Evolutionary conservation across 495 filamentous ascomycete species (phyloP).

Genomic region (Entonaema liquescens): DNA sequence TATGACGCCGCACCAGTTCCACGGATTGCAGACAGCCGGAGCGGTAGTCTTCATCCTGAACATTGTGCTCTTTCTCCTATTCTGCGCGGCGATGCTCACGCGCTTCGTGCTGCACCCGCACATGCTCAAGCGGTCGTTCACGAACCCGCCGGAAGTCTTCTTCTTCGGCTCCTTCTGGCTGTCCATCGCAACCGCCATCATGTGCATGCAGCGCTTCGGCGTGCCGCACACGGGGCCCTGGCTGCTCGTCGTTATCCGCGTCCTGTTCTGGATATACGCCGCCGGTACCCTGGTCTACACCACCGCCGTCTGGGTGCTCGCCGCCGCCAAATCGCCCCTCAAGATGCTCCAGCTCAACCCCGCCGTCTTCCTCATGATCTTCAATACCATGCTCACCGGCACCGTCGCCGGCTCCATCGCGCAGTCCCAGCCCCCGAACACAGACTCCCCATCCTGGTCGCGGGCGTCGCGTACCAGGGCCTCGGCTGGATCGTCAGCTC

Average conservation of each 20-base stretch:
- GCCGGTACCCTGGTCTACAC: conserved; percentile 28
- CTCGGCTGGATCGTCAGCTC: conserved; percentile 50
- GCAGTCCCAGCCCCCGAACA: conserved; percentile 45
- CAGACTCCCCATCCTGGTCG: conserved; percentile 47
- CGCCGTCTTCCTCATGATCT: conserved; percentile 12
- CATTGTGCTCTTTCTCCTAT: conserved; percentile 60
- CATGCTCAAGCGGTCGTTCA: conserved; percentile 56
- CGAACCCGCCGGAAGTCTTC: conserved; percentile 62
- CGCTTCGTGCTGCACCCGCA: conserved; percentile 60
- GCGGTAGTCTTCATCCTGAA: conserved; percentile 63
- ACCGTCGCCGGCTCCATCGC: conserved; percentile 46
- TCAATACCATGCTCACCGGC: conserved; percentile 46
- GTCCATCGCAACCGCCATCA: conserved; percentile 62
- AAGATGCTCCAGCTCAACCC: not conserved
- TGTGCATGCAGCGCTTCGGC: conserved; percentile 61
- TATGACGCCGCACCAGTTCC: conserved; percentile 59
- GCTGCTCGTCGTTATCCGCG: conserved; percentile 47
- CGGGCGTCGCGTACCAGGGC: conserved; percentile 49
- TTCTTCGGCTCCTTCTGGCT: conserved; percentile 68
- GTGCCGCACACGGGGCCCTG: conserved; percentile 49
- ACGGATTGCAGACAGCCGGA: conserved; percentile 59
- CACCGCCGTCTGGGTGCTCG: conserved; percentile 47
- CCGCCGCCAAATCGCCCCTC: conserved; percentile 44
- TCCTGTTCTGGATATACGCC: conserved; percentile 54
- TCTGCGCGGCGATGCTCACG: conserved; percentile 50